Base-by-base conservation (phyloP, 352 stramenopile species). In the Globisporangium echinulatum region DNA sequence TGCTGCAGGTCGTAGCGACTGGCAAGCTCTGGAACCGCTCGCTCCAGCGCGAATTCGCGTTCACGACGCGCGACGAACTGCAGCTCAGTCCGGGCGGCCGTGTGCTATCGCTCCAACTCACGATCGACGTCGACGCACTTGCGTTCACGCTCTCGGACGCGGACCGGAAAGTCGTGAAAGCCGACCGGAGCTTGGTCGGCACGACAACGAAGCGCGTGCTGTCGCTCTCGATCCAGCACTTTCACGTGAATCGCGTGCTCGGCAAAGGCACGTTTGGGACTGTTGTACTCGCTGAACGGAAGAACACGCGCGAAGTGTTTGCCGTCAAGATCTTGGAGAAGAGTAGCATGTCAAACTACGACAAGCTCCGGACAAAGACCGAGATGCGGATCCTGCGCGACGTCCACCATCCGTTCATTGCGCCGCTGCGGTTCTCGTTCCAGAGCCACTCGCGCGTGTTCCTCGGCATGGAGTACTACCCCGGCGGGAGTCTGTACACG, bases 191-290 rank as follows among this genome's bases (percentile, higher is more conserved):
- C 36, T 81, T 89, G 59, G 82, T 90, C 48, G 75, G 75, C 11
- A 87, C 80, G 13, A 87, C 81, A 8, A 88, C 82, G 14, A 94
- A 94, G 68, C 82, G 85, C 49, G 85, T 94, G 58, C 63, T 94
- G 49, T 91, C 82, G 43, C 69, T 93, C 15, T 92, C 83, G 33
- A 92, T 97, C 62, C 87, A 97, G 62, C 91, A 98, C 69, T 98
- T 98, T 69, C 82, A 97, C 48, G 86, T 98, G 39, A 91, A 98
- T 46, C 93, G 95, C 57, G 90, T 98, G 25, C 71, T 98, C 10
- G 94, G 94, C 19, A 98, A 98, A 66, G 94, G 94, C 37, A 95
- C 90, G 39, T 98, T 98, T 56, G 94, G 94, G 15, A 98, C 97
- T 13, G 94, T 94, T 11, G 84, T 94, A 46, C 64, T 94, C 17